phyloP scores from a whole-genome alignment of 371 early-diverging fungal genomes.

The Mortierella polycephala region DNA sequence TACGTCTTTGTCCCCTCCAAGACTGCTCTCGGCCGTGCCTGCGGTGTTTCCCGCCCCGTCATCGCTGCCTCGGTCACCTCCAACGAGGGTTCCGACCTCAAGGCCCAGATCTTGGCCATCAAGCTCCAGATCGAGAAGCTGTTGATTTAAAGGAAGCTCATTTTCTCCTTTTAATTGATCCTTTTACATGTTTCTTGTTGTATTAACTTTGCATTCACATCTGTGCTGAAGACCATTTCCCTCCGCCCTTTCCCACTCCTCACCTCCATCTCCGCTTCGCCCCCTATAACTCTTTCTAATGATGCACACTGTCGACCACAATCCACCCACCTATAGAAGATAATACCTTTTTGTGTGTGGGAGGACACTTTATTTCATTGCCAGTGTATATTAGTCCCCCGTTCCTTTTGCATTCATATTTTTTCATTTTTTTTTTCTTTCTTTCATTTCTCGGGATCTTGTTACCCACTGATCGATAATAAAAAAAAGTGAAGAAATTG shows the following conservation, averaged over 20 bases:
- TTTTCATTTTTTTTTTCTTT: constrained; percentile 7
- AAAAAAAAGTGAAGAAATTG: constrained; percentile 48
- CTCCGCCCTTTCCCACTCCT: constrained; percentile 1
- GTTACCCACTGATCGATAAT: constrained; percentile 9
- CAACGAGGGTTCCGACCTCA: constrained; percentile 96
- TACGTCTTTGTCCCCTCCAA: constrained; percentile 98
- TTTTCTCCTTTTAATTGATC: background rate
- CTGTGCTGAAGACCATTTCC: constrained; percentile 47
- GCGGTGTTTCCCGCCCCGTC: constrained; percentile 96
- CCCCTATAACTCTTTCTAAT: constrained; percentile 29
- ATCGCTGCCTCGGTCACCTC: constrained; percentile 94
- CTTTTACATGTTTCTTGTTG: constrained; percentile 4
- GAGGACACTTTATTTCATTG: constrained; percentile 6
- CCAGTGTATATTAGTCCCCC: constrained; percentile 14
- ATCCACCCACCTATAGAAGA: too few relatives aligned
- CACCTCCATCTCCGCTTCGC: background rate
- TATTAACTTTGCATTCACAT: constrained; percentile 6
- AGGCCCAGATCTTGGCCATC: constrained; percentile 90
- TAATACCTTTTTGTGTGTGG: constrained; percentile 4
- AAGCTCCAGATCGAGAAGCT: constrained; percentile 95
- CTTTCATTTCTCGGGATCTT: constrained; percentile 39
- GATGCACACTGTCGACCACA: constrained; percentile 42
- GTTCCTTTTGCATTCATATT: constrained; percentile 5
- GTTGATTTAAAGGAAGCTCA: constrained; percentile 71
- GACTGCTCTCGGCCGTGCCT: constrained; percentile 98